These are phyloP conservation scores for Sugiyamaella xylanicola DNA, from an alignment of 1,139 yeast genomes.

Conservation along the genomic window DNA sequence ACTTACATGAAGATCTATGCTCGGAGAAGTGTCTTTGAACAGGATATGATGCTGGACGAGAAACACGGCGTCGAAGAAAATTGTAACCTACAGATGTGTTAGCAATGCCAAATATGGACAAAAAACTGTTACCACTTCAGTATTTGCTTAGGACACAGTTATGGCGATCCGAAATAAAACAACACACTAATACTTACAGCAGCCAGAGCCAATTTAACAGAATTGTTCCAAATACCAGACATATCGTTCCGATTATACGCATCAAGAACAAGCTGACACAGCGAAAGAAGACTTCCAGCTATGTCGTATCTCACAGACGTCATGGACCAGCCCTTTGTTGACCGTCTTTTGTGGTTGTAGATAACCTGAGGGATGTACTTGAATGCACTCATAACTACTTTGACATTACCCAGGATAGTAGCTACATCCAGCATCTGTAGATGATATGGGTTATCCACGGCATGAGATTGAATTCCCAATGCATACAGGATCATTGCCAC, in stretches of 20 bases:
- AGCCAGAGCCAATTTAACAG: constrained; percentile 42
- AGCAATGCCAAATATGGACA: not conserved
- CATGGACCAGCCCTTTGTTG: constrained; percentile 62
- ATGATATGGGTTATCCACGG: constrained; percentile 31
- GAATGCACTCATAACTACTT: constrained; percentile 56
- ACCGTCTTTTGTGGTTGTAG: constrained; percentile 55
- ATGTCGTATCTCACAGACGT: constrained; percentile 52
- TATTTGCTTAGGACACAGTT: too few species aligned
- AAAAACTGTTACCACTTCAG: not conserved
- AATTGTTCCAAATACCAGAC: constrained; percentile 40
- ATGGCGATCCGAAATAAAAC: too few species aligned
- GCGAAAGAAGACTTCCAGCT: constrained; percentile 55
- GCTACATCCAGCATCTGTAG: constrained; percentile 46
- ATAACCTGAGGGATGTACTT: constrained; percentile 65
- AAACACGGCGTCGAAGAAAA: constrained; percentile 40
- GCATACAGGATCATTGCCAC: constrained; percentile 33
- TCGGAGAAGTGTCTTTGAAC: constrained; percentile 4
- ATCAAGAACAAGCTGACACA: constrained; percentile 52
- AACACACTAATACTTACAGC: constrained; percentile 26
- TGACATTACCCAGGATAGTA: constrained; percentile 50
- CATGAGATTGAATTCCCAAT: constrained; percentile 28
- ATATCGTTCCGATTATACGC: constrained; percentile 39
- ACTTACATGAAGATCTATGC: constrained; percentile 10
- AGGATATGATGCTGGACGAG: constrained; percentile 37
- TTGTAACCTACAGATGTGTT: constrained; percentile 32